Conservation (phyloP, 352 stramenopile genomes). For the Globisporangium sylvaticum region DNA sequence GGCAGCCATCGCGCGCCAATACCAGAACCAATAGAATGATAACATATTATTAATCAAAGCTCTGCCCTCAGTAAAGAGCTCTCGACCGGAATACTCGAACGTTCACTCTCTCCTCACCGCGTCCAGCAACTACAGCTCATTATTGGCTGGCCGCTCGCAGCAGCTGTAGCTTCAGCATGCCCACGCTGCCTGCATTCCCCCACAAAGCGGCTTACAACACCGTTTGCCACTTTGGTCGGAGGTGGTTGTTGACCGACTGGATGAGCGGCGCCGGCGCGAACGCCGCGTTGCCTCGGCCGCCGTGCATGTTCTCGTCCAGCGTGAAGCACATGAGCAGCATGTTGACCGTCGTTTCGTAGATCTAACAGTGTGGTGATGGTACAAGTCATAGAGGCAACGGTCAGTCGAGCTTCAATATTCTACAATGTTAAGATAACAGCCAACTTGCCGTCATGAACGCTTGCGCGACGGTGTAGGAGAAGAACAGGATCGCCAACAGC, state of each 20-base stretch:
- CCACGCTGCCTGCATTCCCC: not conserved
- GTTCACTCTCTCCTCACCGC: not conserved
- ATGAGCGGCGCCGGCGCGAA: constrained; percentile 63
- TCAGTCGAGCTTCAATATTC: not conserved
- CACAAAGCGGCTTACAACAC: constrained; percentile 5
- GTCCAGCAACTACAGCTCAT: not conserved
- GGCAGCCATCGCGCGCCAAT: no score
- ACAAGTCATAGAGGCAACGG: not conserved
- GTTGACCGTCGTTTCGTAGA: constrained; percentile 85
- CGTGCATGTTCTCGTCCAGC: constrained; percentile 79
- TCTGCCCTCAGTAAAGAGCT: not conserved
- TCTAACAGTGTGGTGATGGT: constrained; percentile 22
- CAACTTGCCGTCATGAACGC: constrained; percentile 73
- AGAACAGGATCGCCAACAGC: constrained; percentile 57
- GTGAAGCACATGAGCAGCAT: constrained; percentile 85
- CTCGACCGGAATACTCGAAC: not conserved
- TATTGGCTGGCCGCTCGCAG: not conserved
- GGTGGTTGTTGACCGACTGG: constrained; percentile 75
- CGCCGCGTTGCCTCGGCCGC: constrained; percentile 60
- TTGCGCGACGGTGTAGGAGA: constrained; percentile 75
- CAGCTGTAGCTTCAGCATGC: not conserved
- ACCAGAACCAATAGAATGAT: no score
- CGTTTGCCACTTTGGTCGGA: constrained; percentile 83
- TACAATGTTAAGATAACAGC: not conserved
- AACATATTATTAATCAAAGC: not conserved